Base-by-base conservation (phyloP, 768 basidiomycete species). In the Lactifluus hygrophoroides region DNA sequence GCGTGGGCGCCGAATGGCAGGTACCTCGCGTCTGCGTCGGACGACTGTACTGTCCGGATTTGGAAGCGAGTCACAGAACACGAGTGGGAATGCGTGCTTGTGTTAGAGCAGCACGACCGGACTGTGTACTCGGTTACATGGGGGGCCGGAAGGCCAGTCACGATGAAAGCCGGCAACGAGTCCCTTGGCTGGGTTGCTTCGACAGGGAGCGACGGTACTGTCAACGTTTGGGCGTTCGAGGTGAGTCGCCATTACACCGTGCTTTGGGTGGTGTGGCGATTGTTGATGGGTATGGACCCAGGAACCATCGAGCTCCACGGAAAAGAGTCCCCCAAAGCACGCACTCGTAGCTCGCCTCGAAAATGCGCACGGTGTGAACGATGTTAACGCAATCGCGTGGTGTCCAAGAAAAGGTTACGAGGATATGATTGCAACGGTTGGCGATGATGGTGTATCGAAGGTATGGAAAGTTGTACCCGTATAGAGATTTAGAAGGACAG, bases 371-470 rank as follows among this genome's bases (percentile, higher is more conserved):
- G 88, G 81, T 1, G 84, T 91, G 1, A 76, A 81, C 64, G 96
- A 99, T 67, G 80, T 94, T 25, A 98, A 99, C 71, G 75, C 81
- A 11, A 79, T 95, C 21, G 76, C 78, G 2, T 98, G 94, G 92
- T 93, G 90, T 72, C 80, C 85, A 2, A 74, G 86, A 35, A 68
- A 73, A 19, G 87, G 85, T 1, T 76, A 75, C 48, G 77, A 82
- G 59, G 78, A 86, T 60, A 52, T 94, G 3, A 71, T 97, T 3
- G 90, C 88, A 2, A 91, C 87, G 2, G 81, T 85, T 5, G 93
- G 89, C 0, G 95, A 99, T 67, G 95, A 97, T 69, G 89, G 91
- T 8, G 68, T 74, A 30, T 78, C 88, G 14, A 83, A 80, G 65
- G 78, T 97, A n/a, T 99, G 94, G 95, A 78, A 67, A 64, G 63